Evolutionary conservation across 1,139 yeast genomes (phyloP), one percentile per base, ranked within the genome.

Genomic region (Hansenula anomala): DNA sequence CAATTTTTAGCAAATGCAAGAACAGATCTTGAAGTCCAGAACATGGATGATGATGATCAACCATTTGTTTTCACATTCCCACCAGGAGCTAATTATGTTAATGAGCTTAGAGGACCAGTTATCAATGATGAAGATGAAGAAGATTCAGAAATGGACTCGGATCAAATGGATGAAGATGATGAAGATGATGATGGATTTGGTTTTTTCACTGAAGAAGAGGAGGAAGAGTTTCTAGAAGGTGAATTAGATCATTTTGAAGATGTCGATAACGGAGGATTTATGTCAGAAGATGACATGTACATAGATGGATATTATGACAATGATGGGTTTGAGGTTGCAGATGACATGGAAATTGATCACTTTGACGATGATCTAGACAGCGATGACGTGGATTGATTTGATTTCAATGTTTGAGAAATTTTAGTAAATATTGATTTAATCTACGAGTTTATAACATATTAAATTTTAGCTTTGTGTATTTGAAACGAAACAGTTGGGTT

Each of bases 141-240:
- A 15, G 37, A 36, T 17, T 36, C 29, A 0, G 34, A 28, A 1
- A 34, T 28, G 18, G 44, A 34, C 11, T 32, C 9, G 8, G 17
- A 29, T 16, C 42, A 42, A 4, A 42, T 36, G 13, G 41, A 35
- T 28, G 58, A 45, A 14, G 61, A 55, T 22, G 58, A 46, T 4
- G 56, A 42, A 7, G 55, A 19, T 38, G 44, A 30, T 14, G 42
- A 30, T n/a, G 38, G 30, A 4, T 15, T 10, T 37, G 33, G 16
- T 38, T 37, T 14, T 17, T 39, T 41, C 16, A 45, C 37, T 29
- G 48, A 44, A 31, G 47, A 30, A 9, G 36, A 34, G 8, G 35
- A 30, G 12, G 25, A 29, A 20, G 33, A 28, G 4, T 22, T 39
- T 36, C 36, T 36, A 15, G 36, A 38, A n/a, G 44, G 40, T 17